Conservation (phyloP, 2,329 filamentous ascomycete species). For the Colletotrichum tabaci region DNA sequence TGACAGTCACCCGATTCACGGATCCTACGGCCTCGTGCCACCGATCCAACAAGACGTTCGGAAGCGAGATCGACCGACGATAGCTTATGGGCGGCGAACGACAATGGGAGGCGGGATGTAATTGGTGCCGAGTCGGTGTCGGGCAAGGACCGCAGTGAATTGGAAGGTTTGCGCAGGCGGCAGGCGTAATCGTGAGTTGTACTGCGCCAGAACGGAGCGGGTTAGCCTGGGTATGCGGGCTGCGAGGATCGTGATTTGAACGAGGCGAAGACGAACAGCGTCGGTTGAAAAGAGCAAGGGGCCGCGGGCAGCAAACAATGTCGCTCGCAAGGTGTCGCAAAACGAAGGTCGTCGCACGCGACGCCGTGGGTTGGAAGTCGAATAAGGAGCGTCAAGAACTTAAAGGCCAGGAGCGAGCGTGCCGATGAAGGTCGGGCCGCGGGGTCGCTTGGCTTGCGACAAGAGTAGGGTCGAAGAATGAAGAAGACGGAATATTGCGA, state of each 20-base stretch:
- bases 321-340: conserved; percentile 39
- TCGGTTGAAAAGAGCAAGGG: conserved; percentile 13
- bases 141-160: conserved; percentile 1
- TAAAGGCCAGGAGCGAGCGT: conserved; percentile 24
- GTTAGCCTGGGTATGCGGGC: conserved; percentile 7
- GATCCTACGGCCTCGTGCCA: conserved; percentile 39
- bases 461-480: conserved; percentile 32
- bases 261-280: conserved; percentile 16
- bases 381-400: conserved; percentile 41
- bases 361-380: conserved; percentile 37
- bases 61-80: conserved; percentile 7
- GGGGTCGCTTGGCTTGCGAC: conserved; percentile 36
- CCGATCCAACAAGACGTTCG: conserved; percentile 23
- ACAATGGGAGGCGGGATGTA: conserved; percentile 4
- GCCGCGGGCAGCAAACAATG: conserved; percentile 13
- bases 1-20: conserved; percentile 47
- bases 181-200: conserved; percentile 37
- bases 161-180: conserved; percentile 30
- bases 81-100: neutral
- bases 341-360: conserved; percentile 43
- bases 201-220: conserved; percentile 4
- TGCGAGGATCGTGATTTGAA: conserved; percentile 17
- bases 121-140: conserved; percentile 11
- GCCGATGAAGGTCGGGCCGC: conserved; percentile 27
- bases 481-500: conserved; percentile 11